phyloP scores from a whole-genome alignment of 1,284 basidiomycete species.

The Apiotrichum montevideense region DNA sequence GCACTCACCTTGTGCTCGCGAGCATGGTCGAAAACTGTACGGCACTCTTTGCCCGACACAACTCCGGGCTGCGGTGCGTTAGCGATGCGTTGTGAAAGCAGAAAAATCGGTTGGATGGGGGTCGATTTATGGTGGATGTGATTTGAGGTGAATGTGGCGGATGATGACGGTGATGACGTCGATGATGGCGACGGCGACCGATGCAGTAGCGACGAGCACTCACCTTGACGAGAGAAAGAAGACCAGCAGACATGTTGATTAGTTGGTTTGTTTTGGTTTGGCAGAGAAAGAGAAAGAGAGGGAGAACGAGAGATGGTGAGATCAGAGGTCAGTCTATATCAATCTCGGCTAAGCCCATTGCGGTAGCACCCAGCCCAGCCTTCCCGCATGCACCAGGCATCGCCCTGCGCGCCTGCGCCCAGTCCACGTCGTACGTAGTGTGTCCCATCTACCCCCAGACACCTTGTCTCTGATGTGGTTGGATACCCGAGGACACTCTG shows the following conservation, averaged over 20 bases:
- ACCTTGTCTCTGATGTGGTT: no score
- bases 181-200: neutral
- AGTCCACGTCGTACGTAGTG: no score
- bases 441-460: no score
- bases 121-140: no score
- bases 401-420: no score
- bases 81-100: neutral
- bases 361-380: no score
- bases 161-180: neutral
- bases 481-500: neutral
- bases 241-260: slow-evolving; percentile 30
- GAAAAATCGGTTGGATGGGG: neutral
- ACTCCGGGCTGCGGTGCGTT: slow-evolving; percentile 64
- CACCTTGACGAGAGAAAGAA: slow-evolving; percentile 42
- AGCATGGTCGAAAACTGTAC: slow-evolving; percentile 83
- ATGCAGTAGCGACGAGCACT: slow-evolving; percentile 10
- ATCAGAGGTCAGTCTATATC: no score
- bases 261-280: neutral
- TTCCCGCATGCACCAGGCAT: no score
- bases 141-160: no score
- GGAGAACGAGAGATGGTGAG: neutral
- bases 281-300: neutral
- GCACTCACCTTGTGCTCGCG: slow-evolving; percentile 65
- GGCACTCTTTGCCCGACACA: slow-evolving; percentile 70
- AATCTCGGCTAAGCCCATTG: no score